Evolutionary conservation across 768 basidiomycete species (phyloP), one percentile per base, ranked within the genome.

Genomic region (Kwoniella mangroviensis): DNA sequence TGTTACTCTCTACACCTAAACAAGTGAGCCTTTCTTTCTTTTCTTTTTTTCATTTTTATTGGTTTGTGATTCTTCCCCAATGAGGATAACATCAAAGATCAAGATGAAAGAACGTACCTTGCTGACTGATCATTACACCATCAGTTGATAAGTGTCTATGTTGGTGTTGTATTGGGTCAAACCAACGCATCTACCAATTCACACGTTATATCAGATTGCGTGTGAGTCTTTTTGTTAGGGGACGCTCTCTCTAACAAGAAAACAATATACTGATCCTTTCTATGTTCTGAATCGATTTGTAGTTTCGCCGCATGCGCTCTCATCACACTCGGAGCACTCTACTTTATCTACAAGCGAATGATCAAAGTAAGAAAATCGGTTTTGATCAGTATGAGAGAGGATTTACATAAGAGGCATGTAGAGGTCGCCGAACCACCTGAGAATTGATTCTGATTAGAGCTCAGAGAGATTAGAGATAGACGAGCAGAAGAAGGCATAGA

Each of bases 1-100:
- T 93, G 4, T 83, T 94, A 74, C 84, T 94, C 19, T 92, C 92
- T 21, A 83, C 93, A 79, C 94, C 94, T 7, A 95, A 95, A 79
- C 94, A 97, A 79, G 90, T 95, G 43, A 54, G 75, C 63, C 28
- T 22, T 41, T 43, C 26, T n/a, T 13, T n/a, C n/a, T n/a, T n/a
- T n/a, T n/a, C n/a, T n/a, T n/a, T n/a, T n/a, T 45, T 15, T 26
- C 63, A 52, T 42, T 28, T 49, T 17, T 7, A 55, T 55, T 19
- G 15, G 54, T 55, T 17, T 61, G 53, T 53, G n/a, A 15, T 57
- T 66, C 24, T 49, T 49, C 45, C 1, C 45, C 13, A 13, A 49
- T 49, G 45, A 34, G 34, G 34, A 34, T 34, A 7, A 34, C 49
- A 51, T 51, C 49, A 51, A 51, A 51, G 49, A 51, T 34, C 34